Evolutionary conservation across 345 rosid species (phyloP).

Genomic region (Pugionium dolabratum): DNA sequence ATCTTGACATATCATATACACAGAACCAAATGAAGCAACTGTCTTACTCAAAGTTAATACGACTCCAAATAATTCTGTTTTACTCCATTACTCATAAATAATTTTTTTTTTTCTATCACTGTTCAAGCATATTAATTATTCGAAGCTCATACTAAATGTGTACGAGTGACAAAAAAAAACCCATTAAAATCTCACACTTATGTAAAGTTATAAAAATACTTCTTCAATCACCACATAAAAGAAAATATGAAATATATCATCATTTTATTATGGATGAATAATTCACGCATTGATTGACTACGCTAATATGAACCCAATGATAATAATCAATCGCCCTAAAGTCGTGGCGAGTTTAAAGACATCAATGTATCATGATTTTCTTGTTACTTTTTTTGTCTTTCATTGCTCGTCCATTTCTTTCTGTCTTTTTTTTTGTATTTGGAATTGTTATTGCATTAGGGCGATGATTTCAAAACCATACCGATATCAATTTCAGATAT

Average conservation of each 20-base stretch:
- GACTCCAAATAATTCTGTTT: too few relatives aligned
- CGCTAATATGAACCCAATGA: constrained; percentile 2
- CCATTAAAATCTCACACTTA: too few relatives aligned
- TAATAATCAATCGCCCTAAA: constrained; percentile 34
- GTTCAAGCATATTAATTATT: too few relatives aligned
- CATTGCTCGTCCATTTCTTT: constrained; percentile 11
- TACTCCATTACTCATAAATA: too few relatives aligned
- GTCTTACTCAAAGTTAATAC: too few relatives aligned
- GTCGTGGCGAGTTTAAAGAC: constrained; percentile 32
- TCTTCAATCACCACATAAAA: neutral
- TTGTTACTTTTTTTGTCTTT: constrained; percentile 13
- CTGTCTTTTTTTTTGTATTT: neutral
- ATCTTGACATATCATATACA: too few relatives aligned
- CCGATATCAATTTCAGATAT: too few relatives aligned
- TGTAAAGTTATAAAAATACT: neutral
- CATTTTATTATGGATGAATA: neutral
- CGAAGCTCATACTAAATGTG: too few relatives aligned
- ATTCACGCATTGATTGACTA: constrained; percentile 24
- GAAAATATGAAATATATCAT: neutral
- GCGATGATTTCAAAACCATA: too few relatives aligned
- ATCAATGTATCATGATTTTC: constrained; percentile 17
- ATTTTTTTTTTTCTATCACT: too few relatives aligned
- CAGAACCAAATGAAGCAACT: too few relatives aligned
- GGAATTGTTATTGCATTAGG: neutral
- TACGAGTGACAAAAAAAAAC: too few relatives aligned